Conservation (phyloP, 2,329 filamentous ascomycete species). For the Alternaria alternata region DNA sequence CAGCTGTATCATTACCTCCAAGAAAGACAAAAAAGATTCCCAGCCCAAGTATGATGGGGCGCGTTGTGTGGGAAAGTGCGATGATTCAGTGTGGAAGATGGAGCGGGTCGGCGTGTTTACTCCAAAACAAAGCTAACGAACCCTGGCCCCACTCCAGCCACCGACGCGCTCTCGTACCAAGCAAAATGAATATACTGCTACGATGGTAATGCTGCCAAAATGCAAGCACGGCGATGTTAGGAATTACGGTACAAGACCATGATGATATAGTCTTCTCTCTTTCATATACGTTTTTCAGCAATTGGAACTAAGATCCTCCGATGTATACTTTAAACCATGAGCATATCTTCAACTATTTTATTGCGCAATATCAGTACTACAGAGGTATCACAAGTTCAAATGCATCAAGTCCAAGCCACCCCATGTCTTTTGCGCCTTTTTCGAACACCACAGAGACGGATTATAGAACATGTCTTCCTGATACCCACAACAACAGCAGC, state of each 20-base stretch:
- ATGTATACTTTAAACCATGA: too few species aligned
- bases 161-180: not conserved
- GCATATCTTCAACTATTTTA: not conserved
- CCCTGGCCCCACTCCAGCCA: slow-evolving; percentile 17
- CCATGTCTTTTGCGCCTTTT: too few species aligned
- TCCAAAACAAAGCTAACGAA: slow-evolving; percentile 28
- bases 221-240: too few species aligned
- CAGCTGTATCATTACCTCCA: slow-evolving; percentile 27
- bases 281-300: rapidly evolving
- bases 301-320: rapidly evolving
- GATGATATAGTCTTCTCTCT: too few species aligned
- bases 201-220: too few species aligned
- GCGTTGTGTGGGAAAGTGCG: slow-evolving; percentile 40
- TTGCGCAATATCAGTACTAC: not conserved
- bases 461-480: too few species aligned
- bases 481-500: too few species aligned
- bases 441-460: too few species aligned
- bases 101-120: slow-evolving; percentile 30
- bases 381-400: slow-evolving; percentile 21
- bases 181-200: too few species aligned
- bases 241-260: too few species aligned
- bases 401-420: not conserved
- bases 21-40: slow-evolving; percentile 24
- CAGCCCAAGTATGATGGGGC: slow-evolving; percentile 29
- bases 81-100: slow-evolving; percentile 29